phyloP scores from a whole-genome alignment of 2,329 filamentous ascomycete species.

The Monosporascus sp. region DNA sequence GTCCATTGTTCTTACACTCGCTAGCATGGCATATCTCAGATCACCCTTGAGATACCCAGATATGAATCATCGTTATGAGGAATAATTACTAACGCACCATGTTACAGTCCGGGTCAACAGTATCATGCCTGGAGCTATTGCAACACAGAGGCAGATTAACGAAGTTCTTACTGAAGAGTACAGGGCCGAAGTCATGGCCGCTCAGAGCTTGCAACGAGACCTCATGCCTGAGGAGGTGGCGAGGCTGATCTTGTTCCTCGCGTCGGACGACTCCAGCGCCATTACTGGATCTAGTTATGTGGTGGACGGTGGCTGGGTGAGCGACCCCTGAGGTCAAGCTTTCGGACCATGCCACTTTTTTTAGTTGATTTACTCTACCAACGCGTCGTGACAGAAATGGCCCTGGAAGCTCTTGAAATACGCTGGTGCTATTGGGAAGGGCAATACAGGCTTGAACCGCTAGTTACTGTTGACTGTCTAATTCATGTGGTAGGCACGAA shows the following conservation, averaged over 20 bases:
- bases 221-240: conserved; percentile 39
- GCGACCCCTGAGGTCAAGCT: conserved; percentile 15
- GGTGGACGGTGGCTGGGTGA: conserved; percentile 30
- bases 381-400: too few species aligned
- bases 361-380: too few species aligned
- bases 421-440: too few species aligned
- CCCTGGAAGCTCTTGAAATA: too few species aligned
- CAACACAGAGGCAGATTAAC: conserved; percentile 37
- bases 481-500: too few species aligned
- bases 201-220: conserved; percentile 37
- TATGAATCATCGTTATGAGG: background rate
- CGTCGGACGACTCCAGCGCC: conserved; percentile 39
- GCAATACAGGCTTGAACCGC: too few species aligned
- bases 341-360: background rate
- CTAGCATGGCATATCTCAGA: background rate
- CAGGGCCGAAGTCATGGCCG: conserved; percentile 28
- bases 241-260: conserved; percentile 38
- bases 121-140: conserved; percentile 43
- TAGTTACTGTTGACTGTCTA: too few species aligned
- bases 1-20: background rate
- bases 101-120: conserved; percentile 35
- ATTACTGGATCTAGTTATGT: conserved; percentile 39
- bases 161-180: conserved; percentile 38
- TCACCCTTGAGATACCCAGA: background rate
- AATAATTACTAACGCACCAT: too few species aligned